Evolutionary conservation across 176 grass and related monocot genomes (phyloP).

Genomic region (Dendrocalamus sinicus): DNA sequence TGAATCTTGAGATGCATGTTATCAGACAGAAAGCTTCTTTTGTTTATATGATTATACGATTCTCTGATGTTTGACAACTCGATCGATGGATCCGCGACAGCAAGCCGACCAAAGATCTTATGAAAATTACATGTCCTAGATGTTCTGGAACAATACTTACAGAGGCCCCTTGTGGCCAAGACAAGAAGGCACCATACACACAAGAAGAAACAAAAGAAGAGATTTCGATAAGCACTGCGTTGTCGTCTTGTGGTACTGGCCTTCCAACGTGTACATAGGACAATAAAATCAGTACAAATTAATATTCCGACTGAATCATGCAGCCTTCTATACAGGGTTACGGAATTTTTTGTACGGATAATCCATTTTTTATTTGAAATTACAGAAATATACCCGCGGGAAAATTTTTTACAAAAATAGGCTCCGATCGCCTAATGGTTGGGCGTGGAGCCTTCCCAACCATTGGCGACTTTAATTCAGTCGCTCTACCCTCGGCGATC

Average conservation of each 20-base stretch:
- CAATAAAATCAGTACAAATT: not conserved
- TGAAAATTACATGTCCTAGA: slow-evolving; percentile 8
- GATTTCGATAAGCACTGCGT: not conserved
- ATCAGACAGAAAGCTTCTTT: not conserved
- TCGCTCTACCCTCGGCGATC: too few relatives aligned
- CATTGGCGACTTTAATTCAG: too few relatives aligned
- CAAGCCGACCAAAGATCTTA: not conserved
- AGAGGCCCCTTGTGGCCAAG: not conserved
- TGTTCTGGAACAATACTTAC: not conserved
- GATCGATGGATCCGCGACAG: not conserved
- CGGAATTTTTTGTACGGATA: too few relatives aligned
- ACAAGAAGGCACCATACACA: not conserved
- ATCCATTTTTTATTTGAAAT: too few relatives aligned
- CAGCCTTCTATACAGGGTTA: not conserved
- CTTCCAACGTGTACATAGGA: not conserved
- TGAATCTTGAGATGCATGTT: not conserved
- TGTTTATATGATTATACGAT: slow-evolving; percentile 24
- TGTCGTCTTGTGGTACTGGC: not conserved
- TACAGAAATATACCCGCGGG: too few relatives aligned
- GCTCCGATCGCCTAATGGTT: too few relatives aligned
- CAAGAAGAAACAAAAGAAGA: not conserved
- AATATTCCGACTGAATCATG: not conserved
- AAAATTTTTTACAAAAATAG: too few relatives aligned
- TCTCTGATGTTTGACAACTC: slow-evolving; percentile 25
- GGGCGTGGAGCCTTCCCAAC: too few relatives aligned